Evolutionary conservation across 768 basidiomycete species (phyloP), one percentile per base, ranked within the genome.

Genomic region (Suillus plorans): DNA sequence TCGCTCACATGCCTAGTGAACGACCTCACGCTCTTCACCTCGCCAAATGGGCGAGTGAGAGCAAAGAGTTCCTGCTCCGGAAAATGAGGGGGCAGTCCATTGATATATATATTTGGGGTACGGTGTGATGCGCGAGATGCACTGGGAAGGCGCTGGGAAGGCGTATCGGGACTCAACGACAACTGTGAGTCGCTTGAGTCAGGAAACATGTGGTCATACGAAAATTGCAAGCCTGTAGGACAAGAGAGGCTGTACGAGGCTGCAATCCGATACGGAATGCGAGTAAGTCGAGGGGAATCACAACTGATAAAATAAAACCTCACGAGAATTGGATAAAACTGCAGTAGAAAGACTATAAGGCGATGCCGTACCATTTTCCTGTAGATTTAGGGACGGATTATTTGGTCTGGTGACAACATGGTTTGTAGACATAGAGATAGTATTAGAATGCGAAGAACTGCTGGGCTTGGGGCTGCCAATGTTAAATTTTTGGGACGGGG

Each of bases 101-200:
- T 94, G 78, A 94, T 93, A 73, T 94, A 94, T 0, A 94, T 89
- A 69, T 94, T 94, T 0, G 92, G 90, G 1, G 90, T 87, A 28
- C 69, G 71, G 49, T 71, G 66, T 56, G 69, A 69, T 14, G 55
- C 34, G 10, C 41, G 58, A 39, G 60, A 60, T 8, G 45, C 63
- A 20, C 64, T 14, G 1, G 64, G 60, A 41, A 68, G 44, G 3
- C 62, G 64, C 50, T 70, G 71, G 3, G 64, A 64, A 37, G 68
- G 70, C 6, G 69, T 61, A 28, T 62, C 53, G n/a, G 68, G 49
- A 36, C 55, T 63, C 50, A 67, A 58, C 36, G 68, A 61, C 61
- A 34, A 63, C 36, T 63, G 49, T 28, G 71, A 67, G 36, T 73
- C 64, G 50, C 58, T 28, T 12, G 66, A 62, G 31, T 66, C 66